phyloP scores from a whole-genome alignment of 208 protist genomes.

The Crithidia mellificae region DNA sequence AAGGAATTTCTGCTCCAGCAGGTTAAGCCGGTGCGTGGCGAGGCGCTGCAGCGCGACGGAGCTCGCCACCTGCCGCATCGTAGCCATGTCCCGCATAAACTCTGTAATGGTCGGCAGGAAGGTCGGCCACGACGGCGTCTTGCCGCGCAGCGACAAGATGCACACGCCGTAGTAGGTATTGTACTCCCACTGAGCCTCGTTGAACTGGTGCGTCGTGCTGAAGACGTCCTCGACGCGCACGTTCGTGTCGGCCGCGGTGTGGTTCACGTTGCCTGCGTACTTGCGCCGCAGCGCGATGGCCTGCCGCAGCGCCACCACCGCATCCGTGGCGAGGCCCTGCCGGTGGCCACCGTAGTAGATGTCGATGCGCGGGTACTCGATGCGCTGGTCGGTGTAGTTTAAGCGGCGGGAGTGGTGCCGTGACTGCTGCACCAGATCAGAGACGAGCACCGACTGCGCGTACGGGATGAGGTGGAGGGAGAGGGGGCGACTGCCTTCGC shows the following conservation, averaged over 20 bases:
- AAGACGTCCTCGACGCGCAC: conserved; percentile 87
- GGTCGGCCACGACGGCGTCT: conserved; percentile 70
- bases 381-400: conserved; percentile 79
- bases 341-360: conserved; percentile 49
- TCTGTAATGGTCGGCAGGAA: conserved; percentile 77
- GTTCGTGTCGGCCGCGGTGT: conserved; percentile 36
- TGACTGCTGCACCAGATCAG: conserved; percentile 54
- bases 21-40: conserved; percentile 78
- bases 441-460: conserved; percentile 45
- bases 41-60: conserved; percentile 76
- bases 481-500: conserved; percentile 13
- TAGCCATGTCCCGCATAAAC: conserved; percentile 84
- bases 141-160: conserved; percentile 69
- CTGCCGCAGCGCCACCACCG: conserved; percentile 63
- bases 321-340: conserved; percentile 38
- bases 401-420: conserved; percentile 41
- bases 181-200: conserved; percentile 87
- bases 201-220: conserved; percentile 64
- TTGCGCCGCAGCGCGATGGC: conserved; percentile 73
- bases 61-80: conserved; percentile 63
- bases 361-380: conserved; percentile 82
- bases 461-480: conserved; percentile 47
- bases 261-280: conserved; percentile 70
- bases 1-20: conserved; percentile 93
- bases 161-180: conserved; percentile 91